Evolutionary conservation across 768 basidiomycete genomes (phyloP), one percentile per base, ranked within the genome.

Genomic region (Rubroboletus satanas): DNA sequence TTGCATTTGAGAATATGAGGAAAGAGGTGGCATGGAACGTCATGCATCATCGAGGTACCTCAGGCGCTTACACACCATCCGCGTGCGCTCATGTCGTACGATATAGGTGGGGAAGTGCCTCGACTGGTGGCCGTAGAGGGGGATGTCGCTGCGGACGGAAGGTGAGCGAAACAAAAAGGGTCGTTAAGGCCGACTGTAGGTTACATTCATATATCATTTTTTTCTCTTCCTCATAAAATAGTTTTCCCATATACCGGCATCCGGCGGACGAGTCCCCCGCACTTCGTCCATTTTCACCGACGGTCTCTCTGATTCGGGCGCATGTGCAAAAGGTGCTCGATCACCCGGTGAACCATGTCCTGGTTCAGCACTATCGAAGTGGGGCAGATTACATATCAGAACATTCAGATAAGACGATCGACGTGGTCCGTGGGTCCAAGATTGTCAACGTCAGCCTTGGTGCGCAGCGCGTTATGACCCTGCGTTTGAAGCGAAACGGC

Each of bases 371-470:
- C 65, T 92, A 92, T 66, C 87, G 90, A 53, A 79, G 77, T 12
- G 90, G 90, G 6, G 81, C 80, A 29, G 90, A 92, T 69, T 88
- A 85, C 70, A 92, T 92, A 58, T 90, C 89, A 0, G 89, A 91
- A 61, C 90, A 93, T 68, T 88, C 87, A 0, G 90, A 93, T 70
- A 93, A 93, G 72, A 93, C 90, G 6, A 80, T 92, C 60, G 90
- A 93, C 66, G 80, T 93, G 59, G 82, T 85, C 5, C 81, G 77
- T 14, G 85, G 83, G 32, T 87, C 88, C 7, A 83, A 76, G 51
- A 86, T 92, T 58, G 87, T 89, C 56, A 93, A 93, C 55, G 85
- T 92, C 57, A 88, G 86, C 62, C 74, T 92, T 14, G 90, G 90
- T 7, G 88, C 90, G 2, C 83, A 86, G 67, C 81, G 90, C 33